phyloP scores from a whole-genome alignment of 495 filamentous ascomycete genomes.

The Tuber brumale region DNA sequence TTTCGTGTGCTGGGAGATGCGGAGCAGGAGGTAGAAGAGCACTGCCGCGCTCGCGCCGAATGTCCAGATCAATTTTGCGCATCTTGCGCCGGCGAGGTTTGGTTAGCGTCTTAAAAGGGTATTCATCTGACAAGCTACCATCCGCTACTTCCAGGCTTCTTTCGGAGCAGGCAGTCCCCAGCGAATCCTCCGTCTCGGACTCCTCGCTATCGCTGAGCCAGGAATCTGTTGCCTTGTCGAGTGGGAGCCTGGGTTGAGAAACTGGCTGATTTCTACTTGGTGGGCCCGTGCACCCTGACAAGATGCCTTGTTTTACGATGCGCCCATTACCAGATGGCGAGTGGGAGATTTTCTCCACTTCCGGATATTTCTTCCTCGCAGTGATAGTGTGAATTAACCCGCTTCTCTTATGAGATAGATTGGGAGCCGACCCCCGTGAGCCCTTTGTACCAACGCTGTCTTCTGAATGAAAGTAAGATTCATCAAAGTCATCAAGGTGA shows the following conservation, averaged over 20 bases:
- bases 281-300: background rate
- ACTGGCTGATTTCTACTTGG: background rate
- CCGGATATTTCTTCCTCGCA: background rate
- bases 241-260: background rate
- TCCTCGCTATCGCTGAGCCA: background rate
- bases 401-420: background rate
- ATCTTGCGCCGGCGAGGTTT: background rate
- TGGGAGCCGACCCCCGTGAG: background rate
- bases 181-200: background rate
- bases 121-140: background rate
- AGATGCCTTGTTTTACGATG: background rate
- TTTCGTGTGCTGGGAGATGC: background rate
- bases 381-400: background rate
- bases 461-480: background rate
- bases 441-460: background rate
- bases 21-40: background rate
- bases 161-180: background rate
- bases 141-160: background rate
- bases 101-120: background rate
- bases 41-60: background rate
- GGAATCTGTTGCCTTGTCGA: background rate
- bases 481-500: background rate
- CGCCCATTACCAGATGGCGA: background rate
- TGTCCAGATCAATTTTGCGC: background rate
- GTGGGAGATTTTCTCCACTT: background rate